phyloP scores from a whole-genome alignment of 257 asterid genomes.

The Jasminum sambac region DNA sequence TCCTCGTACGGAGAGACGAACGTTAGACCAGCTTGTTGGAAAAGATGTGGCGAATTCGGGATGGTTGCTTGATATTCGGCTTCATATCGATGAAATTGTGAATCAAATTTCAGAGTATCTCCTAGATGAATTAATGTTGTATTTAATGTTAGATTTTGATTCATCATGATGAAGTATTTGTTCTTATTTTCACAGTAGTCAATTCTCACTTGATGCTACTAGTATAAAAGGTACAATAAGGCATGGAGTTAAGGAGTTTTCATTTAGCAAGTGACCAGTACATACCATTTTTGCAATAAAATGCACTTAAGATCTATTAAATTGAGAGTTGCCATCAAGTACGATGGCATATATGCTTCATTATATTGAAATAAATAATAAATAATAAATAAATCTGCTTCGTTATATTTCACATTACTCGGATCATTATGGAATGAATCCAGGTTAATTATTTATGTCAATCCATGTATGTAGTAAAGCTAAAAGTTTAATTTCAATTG shows the following conservation, averaged over 20 bases:
- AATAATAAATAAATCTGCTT: too few relatives aligned
- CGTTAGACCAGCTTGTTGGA: conserved; percentile 51
- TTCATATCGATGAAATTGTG: conserved; percentile 43
- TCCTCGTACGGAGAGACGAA: conserved; percentile 40
- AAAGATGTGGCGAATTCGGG: conserved; percentile 42
- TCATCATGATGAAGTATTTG: conserved; percentile 31
- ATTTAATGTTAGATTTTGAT: conserved; percentile 41
- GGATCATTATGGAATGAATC: too few relatives aligned
- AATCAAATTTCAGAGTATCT: conserved; percentile 58
- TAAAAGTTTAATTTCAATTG: too few relatives aligned
- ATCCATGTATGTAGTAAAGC: too few relatives aligned
- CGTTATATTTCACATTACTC: too few relatives aligned
- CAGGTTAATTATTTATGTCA: too few relatives aligned
- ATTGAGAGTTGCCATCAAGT: too few relatives aligned
- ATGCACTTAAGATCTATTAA: too few relatives aligned
- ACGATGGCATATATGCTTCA: too few relatives aligned
- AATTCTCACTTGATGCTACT: background rate
- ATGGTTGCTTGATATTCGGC: conserved; percentile 58
- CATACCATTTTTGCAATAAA: too few relatives aligned
- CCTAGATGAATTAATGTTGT: conserved; percentile 55
- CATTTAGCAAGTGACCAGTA: background rate
- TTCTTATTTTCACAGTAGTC: background rate
- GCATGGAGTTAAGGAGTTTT: too few relatives aligned
- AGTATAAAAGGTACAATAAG: background rate
- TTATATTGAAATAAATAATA: too few relatives aligned